Evolutionary conservation across 2,329 filamentous ascomycete genomes (phyloP).

Genomic region (Graphilbum ipis-grandicollis): DNA sequence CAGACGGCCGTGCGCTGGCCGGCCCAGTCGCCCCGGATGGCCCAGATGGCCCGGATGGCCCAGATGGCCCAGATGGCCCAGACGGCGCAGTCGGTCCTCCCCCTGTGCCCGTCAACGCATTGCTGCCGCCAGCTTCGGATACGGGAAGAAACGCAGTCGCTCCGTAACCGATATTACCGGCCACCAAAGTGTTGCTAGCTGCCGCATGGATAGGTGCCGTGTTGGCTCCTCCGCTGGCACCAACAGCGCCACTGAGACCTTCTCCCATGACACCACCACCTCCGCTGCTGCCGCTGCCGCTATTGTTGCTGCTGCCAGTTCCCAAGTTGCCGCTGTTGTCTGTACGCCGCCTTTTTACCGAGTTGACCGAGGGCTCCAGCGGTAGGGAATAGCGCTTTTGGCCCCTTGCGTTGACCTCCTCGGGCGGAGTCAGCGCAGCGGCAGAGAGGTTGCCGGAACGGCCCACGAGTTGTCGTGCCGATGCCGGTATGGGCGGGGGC

Average conservation of each 20-base stretch:
- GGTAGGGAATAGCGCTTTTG: slow-evolving; percentile 23
- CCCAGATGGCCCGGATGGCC: too few species aligned
- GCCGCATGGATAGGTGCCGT: too few species aligned
- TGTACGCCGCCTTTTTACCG: slow-evolving; percentile 20
- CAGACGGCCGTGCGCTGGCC: background rate
- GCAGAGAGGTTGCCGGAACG: slow-evolving; percentile 12
- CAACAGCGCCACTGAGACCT: background rate
- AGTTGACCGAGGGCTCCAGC: slow-evolving; percentile 4
- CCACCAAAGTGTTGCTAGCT: too few species aligned
- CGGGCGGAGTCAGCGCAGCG: slow-evolving; percentile 35
- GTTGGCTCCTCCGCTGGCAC: background rate
- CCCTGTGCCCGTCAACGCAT: too few species aligned
- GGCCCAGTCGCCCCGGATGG: background rate
- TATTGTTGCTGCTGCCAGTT: slow-evolving; percentile 3
- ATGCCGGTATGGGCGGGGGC: slow-evolving; percentile 1
- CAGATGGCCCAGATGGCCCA: background rate
- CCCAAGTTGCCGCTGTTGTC: slow-evolving; percentile 9
- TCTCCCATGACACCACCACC: background rate
- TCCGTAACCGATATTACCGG: too few species aligned
- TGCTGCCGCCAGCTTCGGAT: too few species aligned
- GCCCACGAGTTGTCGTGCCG: background rate
- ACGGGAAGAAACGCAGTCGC: too few species aligned
- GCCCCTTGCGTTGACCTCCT: slow-evolving; percentile 21
- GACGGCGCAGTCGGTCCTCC: too few species aligned
- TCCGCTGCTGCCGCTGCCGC: slow-evolving; percentile 1